Base-by-base conservation (phyloP, 2,329 filamentous ascomycete genomes). In the Seiridium unicorne region DNA sequence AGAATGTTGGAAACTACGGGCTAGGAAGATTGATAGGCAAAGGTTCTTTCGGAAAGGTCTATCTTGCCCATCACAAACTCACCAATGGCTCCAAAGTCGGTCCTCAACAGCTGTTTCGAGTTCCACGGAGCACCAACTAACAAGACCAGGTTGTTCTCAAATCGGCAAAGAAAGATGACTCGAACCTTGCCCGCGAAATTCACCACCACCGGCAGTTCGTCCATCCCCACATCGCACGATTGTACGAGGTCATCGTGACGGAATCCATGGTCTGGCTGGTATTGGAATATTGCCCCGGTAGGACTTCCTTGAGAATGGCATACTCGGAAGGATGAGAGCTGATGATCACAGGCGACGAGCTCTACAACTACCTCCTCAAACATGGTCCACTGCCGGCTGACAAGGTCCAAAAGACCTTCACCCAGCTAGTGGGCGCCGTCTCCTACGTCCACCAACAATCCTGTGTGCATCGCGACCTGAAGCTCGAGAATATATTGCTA, bases 241-340 rank as follows among this genome's bases (percentile, higher is more conserved):
- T 99, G 31, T 98, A 99, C 80, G 95, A 99, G 80, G 94, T 99
- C 62, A 96, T 99, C 69, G 93, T 99, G 63, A 99, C 95, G 1
- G 95, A 99, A 77, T 88, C 81, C 55, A 77, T 98, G 74, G 96
- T 99, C 57, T 99, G 95, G 95, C 84, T 99, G 71, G 95, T 96
- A 36, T 80, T 99, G 69, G 95, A 99, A 79, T 99, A 97, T 74
- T 99, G 95, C 76, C 89, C 92, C 64, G 93, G 92, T 93, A 85
- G 56, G 79, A 61, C 26, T 47, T 63, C 5, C 34, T 11, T 5
- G 36, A 55, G 5, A 31, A 13, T 42, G 5, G 60, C 31, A 57
- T 61, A 40, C 49, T 61, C 49, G 42, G 34, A 57, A 31, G 38
- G 13, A 42, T 42, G 13, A 42, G 7, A 42, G 13, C 7, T 31